Conservation (phyloP, 192 early-diverging fungal species). For the Pilaira anomala region DNA sequence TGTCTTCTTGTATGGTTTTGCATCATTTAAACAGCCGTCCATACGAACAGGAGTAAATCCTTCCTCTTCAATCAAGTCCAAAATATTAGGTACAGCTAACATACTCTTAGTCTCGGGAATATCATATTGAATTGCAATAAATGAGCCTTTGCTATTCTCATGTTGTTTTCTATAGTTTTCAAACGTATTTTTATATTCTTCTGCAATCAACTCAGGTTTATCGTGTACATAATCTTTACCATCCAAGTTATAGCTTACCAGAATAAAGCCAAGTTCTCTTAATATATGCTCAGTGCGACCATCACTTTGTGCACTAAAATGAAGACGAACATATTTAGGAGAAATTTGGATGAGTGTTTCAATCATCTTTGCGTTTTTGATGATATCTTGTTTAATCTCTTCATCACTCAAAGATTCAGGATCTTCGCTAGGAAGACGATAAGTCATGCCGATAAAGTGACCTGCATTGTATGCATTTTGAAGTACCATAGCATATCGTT, state of each 20-base stretch:
- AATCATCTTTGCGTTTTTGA: slow-evolving; percentile 34
- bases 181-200: slow-evolving; percentile 34
- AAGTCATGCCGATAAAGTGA: slow-evolving; percentile 47
- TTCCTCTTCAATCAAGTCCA: slow-evolving; percentile 34
- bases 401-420: slow-evolving; percentile 33
- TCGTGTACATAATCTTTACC: slow-evolving; percentile 41
- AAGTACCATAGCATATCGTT: slow-evolving; percentile 35
- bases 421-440: slow-evolving; percentile 42
- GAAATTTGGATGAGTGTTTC: slow-evolving; percentile 36
- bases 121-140: slow-evolving; percentile 42
- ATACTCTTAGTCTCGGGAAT: slow-evolving; percentile 38
- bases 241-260: slow-evolving; percentile 44
- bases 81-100: slow-evolving; percentile 34
- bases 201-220: slow-evolving; percentile 28
- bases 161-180: slow-evolving; percentile 33
- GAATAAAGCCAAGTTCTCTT: slow-evolving; percentile 35
- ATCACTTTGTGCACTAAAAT: slow-evolving; percentile 35
- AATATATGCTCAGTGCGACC: slow-evolving; percentile 37
- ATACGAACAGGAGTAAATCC: slow-evolving; percentile 45
- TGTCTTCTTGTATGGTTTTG: slow-evolving; percentile 5
- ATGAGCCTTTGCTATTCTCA: slow-evolving; percentile 35
- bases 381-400: slow-evolving; percentile 37
- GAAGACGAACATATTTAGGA: slow-evolving; percentile 47
- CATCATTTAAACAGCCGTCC: slow-evolving; percentile 45
- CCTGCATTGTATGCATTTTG: slow-evolving; percentile 44